Evolutionary conservation across 2,329 filamentous ascomycete genomes (phyloP).

Genomic region (Ophiostoma sp.): DNA sequence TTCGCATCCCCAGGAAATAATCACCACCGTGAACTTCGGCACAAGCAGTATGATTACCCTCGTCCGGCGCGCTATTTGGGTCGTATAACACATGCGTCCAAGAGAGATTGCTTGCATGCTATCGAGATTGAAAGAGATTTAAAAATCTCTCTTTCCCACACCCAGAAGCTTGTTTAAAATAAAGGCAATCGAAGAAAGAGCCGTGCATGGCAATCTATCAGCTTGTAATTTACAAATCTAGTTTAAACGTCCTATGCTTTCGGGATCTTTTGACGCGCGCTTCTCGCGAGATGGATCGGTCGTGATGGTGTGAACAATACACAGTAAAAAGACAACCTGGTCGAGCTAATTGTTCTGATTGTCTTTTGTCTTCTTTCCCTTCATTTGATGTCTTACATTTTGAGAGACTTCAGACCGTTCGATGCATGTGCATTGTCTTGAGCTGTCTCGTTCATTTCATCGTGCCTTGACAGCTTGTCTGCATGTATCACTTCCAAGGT

Average conservation of each 20-base stretch:
- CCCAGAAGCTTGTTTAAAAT: neutral
- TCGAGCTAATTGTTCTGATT: neutral
- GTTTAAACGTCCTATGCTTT: neutral
- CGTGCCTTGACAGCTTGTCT: neutral
- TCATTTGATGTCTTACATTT: neutral
- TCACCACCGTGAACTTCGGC: neutral
- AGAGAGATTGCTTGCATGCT: neutral
- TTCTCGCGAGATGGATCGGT: neutral
- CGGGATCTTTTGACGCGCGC: neutral
- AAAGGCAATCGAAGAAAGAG: neutral
- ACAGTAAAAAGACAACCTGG: neutral
- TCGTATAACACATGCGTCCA: neutral
- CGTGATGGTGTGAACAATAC: neutral
- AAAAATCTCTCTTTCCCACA: neutral
- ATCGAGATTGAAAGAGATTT: neutral
- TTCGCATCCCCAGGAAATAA: neutral
- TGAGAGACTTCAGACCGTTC: neutral
- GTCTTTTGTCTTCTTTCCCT: neutral
- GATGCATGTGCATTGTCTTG: neutral
- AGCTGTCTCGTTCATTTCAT: neutral
- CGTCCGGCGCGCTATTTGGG: neutral
- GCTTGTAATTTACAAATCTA: neutral
- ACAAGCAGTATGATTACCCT: slow-evolving; percentile 4
- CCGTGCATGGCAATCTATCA: neutral
- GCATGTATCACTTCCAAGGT: slow-evolving; percentile 4